Evolutionary conservation across 306 rosid species (phyloP), one percentile per base, ranked within the genome.

Genomic region (Prinsepia uniflora): DNA sequence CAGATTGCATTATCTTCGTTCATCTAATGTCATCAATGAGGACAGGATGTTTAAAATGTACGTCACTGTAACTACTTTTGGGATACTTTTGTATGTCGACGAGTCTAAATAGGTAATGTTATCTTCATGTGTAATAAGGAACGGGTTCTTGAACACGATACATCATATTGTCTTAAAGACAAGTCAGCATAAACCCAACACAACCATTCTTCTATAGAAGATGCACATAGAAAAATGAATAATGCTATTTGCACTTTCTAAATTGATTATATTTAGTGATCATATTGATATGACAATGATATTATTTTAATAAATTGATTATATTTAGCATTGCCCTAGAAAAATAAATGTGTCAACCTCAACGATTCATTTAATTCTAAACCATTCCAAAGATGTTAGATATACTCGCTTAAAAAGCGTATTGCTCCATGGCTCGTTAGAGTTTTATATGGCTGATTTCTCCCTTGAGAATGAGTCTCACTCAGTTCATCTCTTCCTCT

Each of bases 401-500:
- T 2, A 30, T 30, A 30, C n/a, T n/a, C n/a, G 36, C 36, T 30
- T 30, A 7, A 20, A 52, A 52, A 17, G 57, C 10, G 30, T 24
- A 24, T 24, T 24, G 70, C 64, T 19, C 0, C 4, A 59, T 34
- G 4, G n/a, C 14, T 30, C 0, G 36, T 30, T 30, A 30, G 4
- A 12, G n/a, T 59, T 6, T 61, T 17, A 4, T 59, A 49, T 46
- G 11, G 65, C 64, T 47, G 47, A 56, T 57, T 22, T 10, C 50
- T 44, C 63, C 60, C 42, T 57, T 64, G 6, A 61, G 24, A 56
- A 44, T 10, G 8, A 30, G 22, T 8, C 17, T 24, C 30, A 24
- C 69, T 88, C 74, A 80, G 6, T 50, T 73, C 88, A 84, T 87
- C 81, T 87, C 87, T 49, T 75, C 90, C 80, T 84, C 96, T 77